phyloP scores from a whole-genome alignment of 2,329 filamentous ascomycete species.

The Colletotrichum acutatum region DNA sequence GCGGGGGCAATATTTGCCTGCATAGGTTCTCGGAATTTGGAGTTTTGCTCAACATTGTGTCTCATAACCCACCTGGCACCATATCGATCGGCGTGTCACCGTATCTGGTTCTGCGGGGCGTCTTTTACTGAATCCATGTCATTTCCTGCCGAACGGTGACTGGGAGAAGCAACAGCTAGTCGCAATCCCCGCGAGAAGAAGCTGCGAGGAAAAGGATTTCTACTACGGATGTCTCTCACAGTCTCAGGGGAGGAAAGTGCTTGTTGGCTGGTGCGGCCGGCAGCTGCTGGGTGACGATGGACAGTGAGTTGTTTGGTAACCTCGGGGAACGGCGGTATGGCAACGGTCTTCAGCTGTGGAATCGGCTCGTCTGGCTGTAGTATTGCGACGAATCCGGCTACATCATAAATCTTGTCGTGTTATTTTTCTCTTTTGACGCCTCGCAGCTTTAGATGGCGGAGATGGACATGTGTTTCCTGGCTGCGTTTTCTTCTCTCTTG shows the following conservation, averaged over 20 bases:
- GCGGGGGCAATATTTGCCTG: constrained; percentile 44
- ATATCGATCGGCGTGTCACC: constrained; percentile 35
- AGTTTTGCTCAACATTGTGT: constrained; percentile 51
- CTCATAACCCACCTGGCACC: constrained; percentile 40
- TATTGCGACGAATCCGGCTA: constrained; percentile 53
- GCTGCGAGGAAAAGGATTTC: constrained; percentile 23
- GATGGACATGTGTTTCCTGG: constrained; percentile 40
- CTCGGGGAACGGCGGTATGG: constrained; percentile 35
- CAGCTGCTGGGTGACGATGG: constrained; percentile 45
- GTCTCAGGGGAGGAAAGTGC: constrained; percentile 10
- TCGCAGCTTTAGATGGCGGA: constrained; percentile 51
- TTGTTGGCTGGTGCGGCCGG: constrained; percentile 23
- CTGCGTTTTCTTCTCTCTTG: constrained; percentile 35
- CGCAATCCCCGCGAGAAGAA: constrained; percentile 23
- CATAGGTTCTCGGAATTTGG: constrained; percentile 54
- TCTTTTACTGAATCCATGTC: constrained; percentile 29
- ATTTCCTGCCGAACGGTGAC: constrained; percentile 26
- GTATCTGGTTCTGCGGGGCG: constrained; percentile 32
- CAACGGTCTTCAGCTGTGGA: constrained; percentile 40
- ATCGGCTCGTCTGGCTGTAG: constrained; percentile 42
- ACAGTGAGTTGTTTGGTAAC: constrained; percentile 37
- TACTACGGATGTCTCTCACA: constrained; percentile 9
- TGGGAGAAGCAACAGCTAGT: constrained; percentile 27
- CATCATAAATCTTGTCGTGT: constrained; percentile 58
- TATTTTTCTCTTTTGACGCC: constrained; percentile 51